Evolutionary conservation across 768 basidiomycete genomes (phyloP).

Genomic region (Lactarius sanguifluus): DNA sequence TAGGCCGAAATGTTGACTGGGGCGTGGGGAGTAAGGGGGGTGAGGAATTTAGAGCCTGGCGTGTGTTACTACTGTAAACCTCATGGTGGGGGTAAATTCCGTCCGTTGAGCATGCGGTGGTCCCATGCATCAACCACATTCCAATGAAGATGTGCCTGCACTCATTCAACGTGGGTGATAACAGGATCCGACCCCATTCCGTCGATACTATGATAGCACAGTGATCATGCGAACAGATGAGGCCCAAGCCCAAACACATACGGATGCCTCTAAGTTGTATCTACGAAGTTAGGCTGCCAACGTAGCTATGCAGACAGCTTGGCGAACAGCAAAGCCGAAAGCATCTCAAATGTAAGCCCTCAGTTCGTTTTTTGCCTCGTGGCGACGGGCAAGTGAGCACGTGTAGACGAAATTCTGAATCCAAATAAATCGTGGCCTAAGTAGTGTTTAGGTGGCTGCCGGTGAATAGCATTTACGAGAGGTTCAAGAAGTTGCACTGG

Average conservation of each 20-base stretch:
- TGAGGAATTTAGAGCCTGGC: not conserved
- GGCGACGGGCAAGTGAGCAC: too few species aligned
- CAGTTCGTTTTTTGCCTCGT: too few species aligned
- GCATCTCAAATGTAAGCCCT: not conserved
- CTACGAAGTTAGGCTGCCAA: not conserved
- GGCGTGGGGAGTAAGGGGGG: not conserved
- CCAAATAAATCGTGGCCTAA: too few species aligned
- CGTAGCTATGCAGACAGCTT: not conserved
- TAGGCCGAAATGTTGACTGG: not conserved
- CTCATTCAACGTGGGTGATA: not conserved
- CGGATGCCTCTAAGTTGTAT: not conserved
- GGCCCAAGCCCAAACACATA: not conserved
- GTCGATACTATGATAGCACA: not conserved
- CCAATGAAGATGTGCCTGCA: too few species aligned
- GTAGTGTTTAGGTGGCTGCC: too few species aligned
- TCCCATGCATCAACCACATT: not conserved
- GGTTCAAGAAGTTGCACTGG: too few species aligned
- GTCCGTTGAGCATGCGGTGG: not conserved
- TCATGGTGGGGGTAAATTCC: not conserved
- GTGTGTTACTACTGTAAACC: not conserved
- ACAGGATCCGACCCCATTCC: not conserved
- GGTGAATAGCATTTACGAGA: too few species aligned
- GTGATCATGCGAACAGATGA: not conserved
- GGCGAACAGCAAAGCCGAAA: not conserved
- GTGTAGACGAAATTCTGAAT: too few species aligned